These are phyloP conservation scores for Buxus sempervirens DNA, from an alignment of 164 flowering plant species.

Conservation along the genomic window DNA sequence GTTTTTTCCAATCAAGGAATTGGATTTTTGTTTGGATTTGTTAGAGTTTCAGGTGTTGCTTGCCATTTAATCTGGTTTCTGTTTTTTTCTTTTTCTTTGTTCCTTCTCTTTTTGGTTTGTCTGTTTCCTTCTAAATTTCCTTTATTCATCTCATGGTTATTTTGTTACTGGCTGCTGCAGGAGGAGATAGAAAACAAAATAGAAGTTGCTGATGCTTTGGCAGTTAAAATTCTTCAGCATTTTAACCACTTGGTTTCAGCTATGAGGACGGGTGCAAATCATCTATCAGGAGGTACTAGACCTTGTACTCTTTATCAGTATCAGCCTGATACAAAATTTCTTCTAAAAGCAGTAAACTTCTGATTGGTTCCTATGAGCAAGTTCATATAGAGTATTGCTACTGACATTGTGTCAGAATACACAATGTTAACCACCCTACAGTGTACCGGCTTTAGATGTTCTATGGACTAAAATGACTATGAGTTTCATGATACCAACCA, in stretches of 20 bases:
- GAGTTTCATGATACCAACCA: not conserved
- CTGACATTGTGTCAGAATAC: no score
- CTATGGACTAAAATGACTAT: not conserved
- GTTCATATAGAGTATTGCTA: not conserved
- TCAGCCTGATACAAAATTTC: not conserved
- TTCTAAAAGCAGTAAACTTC: not conserved
- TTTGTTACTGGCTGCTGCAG: slow-evolving; percentile 34
- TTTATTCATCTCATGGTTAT: no score
- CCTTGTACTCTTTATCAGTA: not conserved
- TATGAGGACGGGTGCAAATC: slow-evolving; percentile 77
- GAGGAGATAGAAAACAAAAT: slow-evolving; percentile 93
- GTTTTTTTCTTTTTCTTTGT: no score
- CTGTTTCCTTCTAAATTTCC: no score
- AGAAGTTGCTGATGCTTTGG: slow-evolving; percentile 92
- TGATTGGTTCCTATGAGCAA: not conserved
- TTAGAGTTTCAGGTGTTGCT: not conserved
- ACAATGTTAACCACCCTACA: not conserved
- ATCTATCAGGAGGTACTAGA: slow-evolving; percentile 73
- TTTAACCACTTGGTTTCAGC: slow-evolving; percentile 80
- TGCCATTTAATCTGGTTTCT: not conserved
- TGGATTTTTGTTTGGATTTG: no score
- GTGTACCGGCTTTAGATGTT: not conserved
- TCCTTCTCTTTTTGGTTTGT: no score
- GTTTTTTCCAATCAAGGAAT: not conserved
- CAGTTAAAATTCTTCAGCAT: slow-evolving; percentile 82